Evolutionary conservation across 768 basidiomycete genomes (phyloP).

Genomic region (Boletus edulis): DNA sequence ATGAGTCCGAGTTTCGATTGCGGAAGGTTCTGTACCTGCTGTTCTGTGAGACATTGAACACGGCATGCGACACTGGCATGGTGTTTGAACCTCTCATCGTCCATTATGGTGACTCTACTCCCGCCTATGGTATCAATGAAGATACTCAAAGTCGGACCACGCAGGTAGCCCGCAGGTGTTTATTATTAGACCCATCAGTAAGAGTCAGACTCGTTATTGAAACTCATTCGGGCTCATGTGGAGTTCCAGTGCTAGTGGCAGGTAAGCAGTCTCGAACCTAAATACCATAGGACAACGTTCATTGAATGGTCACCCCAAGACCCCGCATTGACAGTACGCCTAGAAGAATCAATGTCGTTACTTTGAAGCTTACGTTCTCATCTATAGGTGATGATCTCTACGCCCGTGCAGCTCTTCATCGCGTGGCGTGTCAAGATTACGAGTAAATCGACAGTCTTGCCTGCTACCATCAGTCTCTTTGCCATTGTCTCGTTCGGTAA

Average conservation of each 20-base stretch:
- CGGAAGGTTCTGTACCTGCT: conserved; percentile 41
- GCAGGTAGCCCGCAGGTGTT: conserved; percentile 16
- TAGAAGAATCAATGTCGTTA: background rate
- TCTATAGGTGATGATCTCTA: conserved; percentile 41
- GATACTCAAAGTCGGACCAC: conserved; percentile 21
- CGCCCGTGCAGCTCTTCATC: conserved; percentile 46
- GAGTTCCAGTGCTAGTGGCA: conserved; percentile 5
- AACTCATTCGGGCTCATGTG: conserved; percentile 14
- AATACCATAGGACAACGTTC: background rate
- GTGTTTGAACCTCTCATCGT: conserved; percentile 46
- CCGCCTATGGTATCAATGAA: background rate
- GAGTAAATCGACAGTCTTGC: conserved; percentile 27
- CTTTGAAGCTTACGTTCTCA: background rate
- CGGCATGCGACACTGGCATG: conserved; percentile 43
- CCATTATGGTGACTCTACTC: conserved; percentile 38
- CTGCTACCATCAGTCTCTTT: conserved; percentile 20
- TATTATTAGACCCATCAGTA: background rate
- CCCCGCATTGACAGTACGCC: conserved; percentile 42
- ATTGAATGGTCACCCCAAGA: conserved; percentile 26
- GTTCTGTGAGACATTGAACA: conserved; percentile 47
- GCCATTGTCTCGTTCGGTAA: conserved; percentile 7
- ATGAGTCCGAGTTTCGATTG: background rate
- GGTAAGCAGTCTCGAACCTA: conserved; percentile 1
- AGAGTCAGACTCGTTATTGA: background rate
- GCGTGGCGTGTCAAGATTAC: conserved; percentile 40